Evolutionary conservation across 1,139 yeast species (phyloP), one percentile per base, ranked within the genome.

Genomic region (Geotrichum klebahnii): DNA sequence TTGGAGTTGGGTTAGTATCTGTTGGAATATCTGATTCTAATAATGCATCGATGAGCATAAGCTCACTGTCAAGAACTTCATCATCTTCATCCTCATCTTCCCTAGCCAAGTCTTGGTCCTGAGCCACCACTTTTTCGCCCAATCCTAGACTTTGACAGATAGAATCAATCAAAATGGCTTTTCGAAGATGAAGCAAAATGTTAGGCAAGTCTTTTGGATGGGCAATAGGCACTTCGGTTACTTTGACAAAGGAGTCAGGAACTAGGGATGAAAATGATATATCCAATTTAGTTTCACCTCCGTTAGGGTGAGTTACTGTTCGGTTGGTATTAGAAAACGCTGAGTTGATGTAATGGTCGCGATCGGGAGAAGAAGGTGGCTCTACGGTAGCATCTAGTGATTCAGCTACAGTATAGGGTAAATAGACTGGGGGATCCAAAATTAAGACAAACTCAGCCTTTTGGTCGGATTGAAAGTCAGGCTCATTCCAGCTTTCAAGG

Each of bases 361-460:
- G 20, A 33, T 26, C 37, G 22, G 31, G n/a, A 20, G 37, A 14
- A 31, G 50, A 33, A 37, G 40, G 17, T 16, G 28, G n/a, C 2
- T 24, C 36, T 3, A 46, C 35, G 5, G 46, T 46, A 8, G 66
- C 66, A 17, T 57, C 46, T 33, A 64, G 45, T 20, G 51, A 45
- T 14, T 38, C 46, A 2, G 69, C 68, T 33, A 57, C 45, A 2
- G 46, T 44, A 4, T 53, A 54, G 14, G 67, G 63, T 8, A 66
- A 45, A 3, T 56, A 41, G 0, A 67, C 61, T 0, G 69, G 68
- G 3, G 71, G 70, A 24, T 59, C 63, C 6, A 67, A 58, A 19
- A 57, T 48, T 24, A 67, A 50, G 3, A 61, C 63, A 23, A 67
- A 59, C 54, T 65, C 66, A 1, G 69, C 67, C 8, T 58, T 54